These are phyloP conservation scores for Tricholoma matsutake DNA, from an alignment of 768 basidiomycete genomes.

Conservation along the genomic window DNA sequence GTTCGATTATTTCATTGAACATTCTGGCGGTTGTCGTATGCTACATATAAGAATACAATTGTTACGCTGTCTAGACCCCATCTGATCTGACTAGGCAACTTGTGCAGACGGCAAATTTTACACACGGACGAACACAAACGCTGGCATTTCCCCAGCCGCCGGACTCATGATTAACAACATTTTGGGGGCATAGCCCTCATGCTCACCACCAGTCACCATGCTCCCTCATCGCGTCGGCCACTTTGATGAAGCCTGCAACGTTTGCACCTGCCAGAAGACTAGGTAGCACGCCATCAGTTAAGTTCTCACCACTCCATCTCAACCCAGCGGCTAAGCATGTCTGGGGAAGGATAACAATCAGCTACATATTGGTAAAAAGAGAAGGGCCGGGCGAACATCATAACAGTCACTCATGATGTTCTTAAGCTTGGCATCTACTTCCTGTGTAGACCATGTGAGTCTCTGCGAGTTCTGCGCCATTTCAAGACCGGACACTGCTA, in stretches of 20 bases:
- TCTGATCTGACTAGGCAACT: too few relatives aligned
- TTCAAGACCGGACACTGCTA: slow-evolving; percentile 75
- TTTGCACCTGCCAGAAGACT: slow-evolving; percentile 65
- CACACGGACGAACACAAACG: background rate
- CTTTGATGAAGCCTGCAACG: slow-evolving; percentile 69
- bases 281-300: slow-evolving; percentile 39
- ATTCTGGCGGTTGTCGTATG: background rate
- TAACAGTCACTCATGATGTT: slow-evolving; percentile 69
- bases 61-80: too few relatives aligned
- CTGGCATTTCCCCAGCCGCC: background rate
- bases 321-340: slow-evolving; percentile 56
- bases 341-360: slow-evolving; percentile 17
- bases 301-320: slow-evolving; percentile 52
- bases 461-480: slow-evolving; percentile 78
- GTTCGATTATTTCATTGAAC: background rate
- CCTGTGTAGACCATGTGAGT: slow-evolving; percentile 56
- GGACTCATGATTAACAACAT: background rate
- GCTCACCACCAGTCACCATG: slow-evolving; percentile 77
- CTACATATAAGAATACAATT: background rate
- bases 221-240: slow-evolving; percentile 69
- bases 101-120: background rate
- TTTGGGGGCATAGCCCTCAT: too few relatives aligned
- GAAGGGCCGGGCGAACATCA: slow-evolving; percentile 26
- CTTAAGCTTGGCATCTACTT: slow-evolving; percentile 68
- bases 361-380: background rate